Evolutionary conservation across 345 rosid genomes (phyloP), one percentile per base, ranked within the genome.

Genomic region (Euclidium syriacum): DNA sequence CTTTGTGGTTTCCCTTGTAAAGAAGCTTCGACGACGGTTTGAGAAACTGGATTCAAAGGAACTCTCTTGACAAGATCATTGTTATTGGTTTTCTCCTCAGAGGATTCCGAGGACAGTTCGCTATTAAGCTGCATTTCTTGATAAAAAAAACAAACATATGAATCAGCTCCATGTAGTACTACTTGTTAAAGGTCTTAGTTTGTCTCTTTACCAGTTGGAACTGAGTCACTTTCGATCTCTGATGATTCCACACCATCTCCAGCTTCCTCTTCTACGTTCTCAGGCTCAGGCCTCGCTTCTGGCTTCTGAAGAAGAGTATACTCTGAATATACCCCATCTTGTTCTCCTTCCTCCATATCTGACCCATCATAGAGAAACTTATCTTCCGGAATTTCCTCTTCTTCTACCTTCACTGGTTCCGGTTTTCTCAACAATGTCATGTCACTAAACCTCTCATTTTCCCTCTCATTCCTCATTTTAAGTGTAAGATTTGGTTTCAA

Each of bases 371-470:
- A 29, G 8, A 49, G 51, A 56, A 17, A 1, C 39, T 64, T 25
- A 17, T 42, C 65, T 64, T 17, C 75, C 46, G 68, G 18, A 58
- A 2, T 32, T 44, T 66, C 77, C 20, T 62, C 70, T 53, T 68
- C 75, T 16, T 73, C 74, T 5, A 49, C 50, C 10, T 17, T 77
- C 36, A 58, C 3, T 11, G 73, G 76, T 56, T 78, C 82, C 0
- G 86, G 96, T 74, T 71, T 85, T 40, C 88, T 80, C 82, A 85
- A 76, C 71, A 88, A 58, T 19, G 83, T 84, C 90, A 85, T 83
- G 38, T 90, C 96, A 77, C 90, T 85, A 64, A 85, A 87, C 41
- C 77, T 81, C 62, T 83, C 95, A n/a, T 75, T 79, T 4, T 32
- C 57, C 35, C 51, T 78, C 52, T 74, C 82, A 62, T 73, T 81